Percentiles rank a stretch among this genome's conserved stretches.
Evolutionary conservation across 2,329 filamentous ascomycete genomes (phyloP).

Genomic region (Pestalotiopsis fici): DNA sequence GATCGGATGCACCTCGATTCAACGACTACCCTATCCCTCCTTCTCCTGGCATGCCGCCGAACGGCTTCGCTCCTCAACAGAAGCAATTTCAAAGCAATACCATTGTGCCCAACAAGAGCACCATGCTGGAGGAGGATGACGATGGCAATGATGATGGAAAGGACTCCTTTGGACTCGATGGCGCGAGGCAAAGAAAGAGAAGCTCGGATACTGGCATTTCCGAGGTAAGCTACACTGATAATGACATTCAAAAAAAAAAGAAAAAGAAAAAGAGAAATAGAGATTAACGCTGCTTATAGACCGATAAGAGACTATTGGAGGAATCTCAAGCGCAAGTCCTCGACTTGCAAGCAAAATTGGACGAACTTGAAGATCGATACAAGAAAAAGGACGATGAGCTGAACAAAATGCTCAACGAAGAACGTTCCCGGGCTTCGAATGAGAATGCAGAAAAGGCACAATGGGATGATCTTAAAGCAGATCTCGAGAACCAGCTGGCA

Average conservation of each 20-base stretch:
- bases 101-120: constrained; percentile 96
- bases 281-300: constrained; percentile 34
- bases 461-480: constrained; percentile 65
- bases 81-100: constrained; percentile 95
- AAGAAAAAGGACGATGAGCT: constrained; percentile 74
- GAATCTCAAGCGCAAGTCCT: constrained; percentile 81
- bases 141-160: constrained; percentile 63
- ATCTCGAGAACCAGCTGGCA: constrained; percentile 72
- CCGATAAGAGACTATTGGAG: constrained; percentile 71
- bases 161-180: constrained; percentile 64
- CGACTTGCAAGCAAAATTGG: constrained; percentile 73
- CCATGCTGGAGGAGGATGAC: constrained; percentile 94
- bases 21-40: constrained; percentile 56
- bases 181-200: constrained; percentile 35
- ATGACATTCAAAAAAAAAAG: too few relatives aligned
- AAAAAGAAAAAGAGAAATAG: too few relatives aligned
- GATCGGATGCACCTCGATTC: constrained; percentile 38
- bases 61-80: constrained; percentile 75
- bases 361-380: constrained; percentile 68
- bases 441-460: constrained; percentile 68
- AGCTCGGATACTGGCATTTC: constrained; percentile 26
- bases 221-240: constrained; percentile 32
- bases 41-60: constrained; percentile 59
- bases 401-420: constrained; percentile 57
- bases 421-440: constrained; percentile 53